These are phyloP conservation scores for Suillus decipiens DNA, from an alignment of 768 basidiomycete species.

Conservation along the genomic window DNA sequence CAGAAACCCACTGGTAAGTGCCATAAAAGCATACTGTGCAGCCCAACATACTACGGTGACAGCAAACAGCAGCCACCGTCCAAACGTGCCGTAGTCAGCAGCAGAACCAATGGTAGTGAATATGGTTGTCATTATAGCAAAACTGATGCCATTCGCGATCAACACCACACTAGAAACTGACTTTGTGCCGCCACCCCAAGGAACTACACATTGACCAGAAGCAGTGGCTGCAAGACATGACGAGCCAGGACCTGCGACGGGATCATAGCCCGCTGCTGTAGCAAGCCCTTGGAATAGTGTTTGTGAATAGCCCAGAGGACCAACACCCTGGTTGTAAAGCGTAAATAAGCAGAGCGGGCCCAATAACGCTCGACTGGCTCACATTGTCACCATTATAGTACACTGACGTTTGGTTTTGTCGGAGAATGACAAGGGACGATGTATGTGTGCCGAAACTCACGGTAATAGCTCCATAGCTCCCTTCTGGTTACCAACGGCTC, in stretches of 20 bases:
- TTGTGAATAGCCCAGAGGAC: slow-evolving; percentile 67
- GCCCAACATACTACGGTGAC: slow-evolving; percentile 79
- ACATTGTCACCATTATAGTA: slow-evolving; percentile 85
- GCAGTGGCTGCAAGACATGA: slow-evolving; percentile 58
- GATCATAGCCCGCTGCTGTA: slow-evolving; percentile 73
- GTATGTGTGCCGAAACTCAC: slow-evolving; percentile 40
- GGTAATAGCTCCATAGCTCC: slow-evolving; percentile 82
- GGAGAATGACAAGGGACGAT: neutral
- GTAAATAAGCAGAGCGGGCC: neutral
- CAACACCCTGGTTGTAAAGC: slow-evolving; percentile 53
- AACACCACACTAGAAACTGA: slow-evolving; percentile 76
- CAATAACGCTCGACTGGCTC: slow-evolving; percentile 15
- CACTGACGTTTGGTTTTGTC: slow-evolving; percentile 40
- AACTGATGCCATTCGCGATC: slow-evolving; percentile 73
- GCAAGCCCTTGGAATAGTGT: slow-evolving; percentile 76
- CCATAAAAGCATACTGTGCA: slow-evolving; percentile 76
- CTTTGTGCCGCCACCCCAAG: slow-evolving; percentile 75
- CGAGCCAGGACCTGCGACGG: slow-evolving; percentile 65
- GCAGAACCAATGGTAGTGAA: slow-evolving; percentile 74
- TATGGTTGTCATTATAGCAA: slow-evolving; percentile 77
- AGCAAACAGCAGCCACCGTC: slow-evolving; percentile 74
- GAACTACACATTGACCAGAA: slow-evolving; percentile 76
- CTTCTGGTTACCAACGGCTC: slow-evolving; percentile 72
- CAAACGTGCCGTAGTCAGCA: slow-evolving; percentile 49
- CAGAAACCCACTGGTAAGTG: slow-evolving; percentile 57